phyloP scores from a whole-genome alignment of 2,329 filamentous ascomycete species.

The Penicillium verrucosum region DNA sequence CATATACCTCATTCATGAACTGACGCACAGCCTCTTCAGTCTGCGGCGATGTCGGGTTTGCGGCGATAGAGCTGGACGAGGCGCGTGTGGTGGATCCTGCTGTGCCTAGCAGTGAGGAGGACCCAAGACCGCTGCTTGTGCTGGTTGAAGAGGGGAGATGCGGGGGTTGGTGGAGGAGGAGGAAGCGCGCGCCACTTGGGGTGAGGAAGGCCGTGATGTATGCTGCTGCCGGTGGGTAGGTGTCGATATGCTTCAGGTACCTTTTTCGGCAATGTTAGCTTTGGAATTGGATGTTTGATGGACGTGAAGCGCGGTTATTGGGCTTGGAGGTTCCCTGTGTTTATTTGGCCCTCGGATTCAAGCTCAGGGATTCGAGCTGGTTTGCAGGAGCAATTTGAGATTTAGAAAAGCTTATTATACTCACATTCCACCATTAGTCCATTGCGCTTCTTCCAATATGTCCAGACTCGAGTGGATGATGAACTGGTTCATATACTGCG shows the following conservation, averaged over 20 bases:
- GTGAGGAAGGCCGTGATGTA: slow-evolving; percentile 95
- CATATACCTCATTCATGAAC: slow-evolving; percentile 94
- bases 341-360: neutral
- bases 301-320: neutral
- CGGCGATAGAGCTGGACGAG: slow-evolving; percentile 68
- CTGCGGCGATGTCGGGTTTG: slow-evolving; percentile 82
- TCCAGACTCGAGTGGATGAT: slow-evolving; percentile 92
- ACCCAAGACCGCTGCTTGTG: slow-evolving; percentile 19
- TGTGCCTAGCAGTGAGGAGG: slow-evolving; percentile 32
- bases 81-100: slow-evolving; percentile 37
- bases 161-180: slow-evolving; percentile 82
- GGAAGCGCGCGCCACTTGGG: slow-evolving; percentile 85
- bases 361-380: neutral
- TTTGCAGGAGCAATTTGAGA: no score
- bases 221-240: slow-evolving; percentile 78
- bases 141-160: slow-evolving; percentile 41
- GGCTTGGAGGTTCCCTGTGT: neutral
- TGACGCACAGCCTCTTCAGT: slow-evolving; percentile 94
- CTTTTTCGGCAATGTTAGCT: slow-evolving; percentile 44
- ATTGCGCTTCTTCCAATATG: slow-evolving; percentile 94
- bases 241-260: slow-evolving; percentile 95
- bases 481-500: slow-evolving; percentile 94
- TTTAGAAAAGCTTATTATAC: slow-evolving; percentile 16
- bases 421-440: slow-evolving; percentile 80
- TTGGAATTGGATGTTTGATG: neutral